Evolutionary conservation across 2,329 filamentous ascomycete species (phyloP).

Genomic region (Chaetomiaceae sp.): DNA sequence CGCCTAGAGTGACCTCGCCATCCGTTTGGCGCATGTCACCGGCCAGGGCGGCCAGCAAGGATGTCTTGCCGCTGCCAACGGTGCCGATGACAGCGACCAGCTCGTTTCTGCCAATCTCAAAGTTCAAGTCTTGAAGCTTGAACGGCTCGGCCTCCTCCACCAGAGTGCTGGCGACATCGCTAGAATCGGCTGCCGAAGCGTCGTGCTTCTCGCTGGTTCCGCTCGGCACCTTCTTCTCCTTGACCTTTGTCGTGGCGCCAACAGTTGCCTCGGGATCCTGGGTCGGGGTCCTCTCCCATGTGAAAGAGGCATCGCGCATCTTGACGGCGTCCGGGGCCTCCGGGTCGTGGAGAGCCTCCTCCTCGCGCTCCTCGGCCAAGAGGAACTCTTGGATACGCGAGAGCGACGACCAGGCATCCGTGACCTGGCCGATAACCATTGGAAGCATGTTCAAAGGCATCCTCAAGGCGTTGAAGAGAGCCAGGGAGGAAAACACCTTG

Average conservation of each 20-base stretch:
- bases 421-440: conserved; percentile 79
- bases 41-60: conserved; percentile 79
- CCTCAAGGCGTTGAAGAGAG: conserved; percentile 86
- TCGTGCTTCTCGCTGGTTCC: conserved; percentile 32
- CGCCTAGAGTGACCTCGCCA: conserved; percentile 70
- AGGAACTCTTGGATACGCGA: conserved; percentile 85
- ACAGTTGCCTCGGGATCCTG: conserved; percentile 46
- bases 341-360: conserved; percentile 55
- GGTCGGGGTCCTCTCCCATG: conserved; percentile 70
- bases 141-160: conserved; percentile 63
- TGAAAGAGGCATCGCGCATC: conserved; percentile 70
- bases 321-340: conserved; percentile 66
- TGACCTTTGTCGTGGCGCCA: conserved; percentile 36
- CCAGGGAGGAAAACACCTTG: conserved; percentile 84
- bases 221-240: conserved; percentile 33
- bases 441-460: conserved; percentile 87
- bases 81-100: conserved; percentile 79
- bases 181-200: conserved; percentile 38
- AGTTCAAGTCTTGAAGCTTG: conserved; percentile 62
- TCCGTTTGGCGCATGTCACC: conserved; percentile 87
- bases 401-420: conserved; percentile 82
- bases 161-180: conserved; percentile 50
- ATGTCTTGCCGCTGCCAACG: conserved; percentile 89
- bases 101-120: conserved; percentile 68
- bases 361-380: conserved; percentile 75